Evolutionary conservation across 371 early-diverging fungal species (phyloP), one percentile per base, ranked within the genome.

Genomic region (Mucor racemosus): DNA sequence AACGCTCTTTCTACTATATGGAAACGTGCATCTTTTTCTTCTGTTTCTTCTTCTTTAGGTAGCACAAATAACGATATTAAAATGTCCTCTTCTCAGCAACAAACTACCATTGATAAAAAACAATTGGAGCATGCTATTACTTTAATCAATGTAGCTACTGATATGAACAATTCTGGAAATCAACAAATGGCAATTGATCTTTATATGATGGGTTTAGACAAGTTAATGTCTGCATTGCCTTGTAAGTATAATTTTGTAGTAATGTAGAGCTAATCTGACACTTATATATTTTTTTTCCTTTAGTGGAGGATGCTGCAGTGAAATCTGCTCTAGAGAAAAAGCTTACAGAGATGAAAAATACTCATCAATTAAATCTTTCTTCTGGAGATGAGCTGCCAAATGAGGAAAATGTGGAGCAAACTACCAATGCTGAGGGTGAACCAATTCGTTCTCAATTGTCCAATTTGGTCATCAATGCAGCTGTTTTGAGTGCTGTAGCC

Each of bases 401-500:
- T 13, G 59, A 59, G 10, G 71, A 72, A 26, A 44, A 62, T 14
- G 65, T 50, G 46, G 67, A 69, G 19, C 26, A 65, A 9, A 36
- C 53, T 35, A 21, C 56, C 54, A 44, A 8, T 26, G 26, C 26
- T 17, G 61, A 26, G 41, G 64, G 59, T 7, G 35, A 58, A 19
- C 59, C 72, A 46, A 56, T 71, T 34, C 64, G 71, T 14, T 26
- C 68, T n/a, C 74, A 66, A 17, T 62, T 82, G 10, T 77, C 83
- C 4, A 77, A 85, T 34, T 62, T 77, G 15, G 78, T 87, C 7
- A 76, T 84, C 58, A 72, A 80, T 17, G 82, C 87, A 6, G 86
- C 86, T 4, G 78, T 89, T 19, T 58, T 75, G 19, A 69, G 76
- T 33, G 90, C 90, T 13, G 79, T 89, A 21, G 84, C 86, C 14